A percentile compares a stretch with the other conserved stretches of the same genome.
Conservation (phyloP, 371 early-diverging fungal genomes). For the Zopfochytrium polystomum region DNA sequence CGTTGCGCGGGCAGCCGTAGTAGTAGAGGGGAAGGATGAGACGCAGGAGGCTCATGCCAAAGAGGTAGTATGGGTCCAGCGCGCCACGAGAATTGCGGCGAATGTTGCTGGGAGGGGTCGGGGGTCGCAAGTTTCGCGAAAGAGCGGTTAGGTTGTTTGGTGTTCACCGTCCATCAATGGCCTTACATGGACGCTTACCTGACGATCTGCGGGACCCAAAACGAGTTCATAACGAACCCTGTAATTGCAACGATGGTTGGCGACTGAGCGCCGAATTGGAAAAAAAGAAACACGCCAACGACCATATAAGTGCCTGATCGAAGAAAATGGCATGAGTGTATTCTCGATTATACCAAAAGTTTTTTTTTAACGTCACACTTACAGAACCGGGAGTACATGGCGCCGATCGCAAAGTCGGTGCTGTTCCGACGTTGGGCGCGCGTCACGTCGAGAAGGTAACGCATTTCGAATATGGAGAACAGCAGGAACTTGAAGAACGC, state of each 20-base stretch:
- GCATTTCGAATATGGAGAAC: slow-evolving; percentile 69
- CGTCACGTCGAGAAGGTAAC: slow-evolving; percentile 70
- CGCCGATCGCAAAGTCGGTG: slow-evolving; percentile 28
- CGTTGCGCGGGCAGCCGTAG: slow-evolving; percentile 60
- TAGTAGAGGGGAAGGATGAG: slow-evolving; percentile 65
- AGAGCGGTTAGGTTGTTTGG: not conserved
- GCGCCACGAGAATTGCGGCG: slow-evolving; percentile 21
- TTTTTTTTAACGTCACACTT: slow-evolving; percentile 24
- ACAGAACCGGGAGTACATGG: slow-evolving; percentile 59
- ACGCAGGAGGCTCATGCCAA: slow-evolving; percentile 62
- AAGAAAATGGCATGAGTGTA: not conserved
- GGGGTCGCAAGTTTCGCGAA: not conserved
- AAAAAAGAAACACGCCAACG: slow-evolving; percentile 62
- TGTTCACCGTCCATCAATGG: too few relatives aligned
- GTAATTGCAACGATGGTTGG: slow-evolving; percentile 48
- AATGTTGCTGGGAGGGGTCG: slow-evolving; percentile 19
- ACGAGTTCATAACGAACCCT: slow-evolving; percentile 62
- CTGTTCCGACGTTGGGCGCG: slow-evolving; percentile 65
- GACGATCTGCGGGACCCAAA: slow-evolving; percentile 78
- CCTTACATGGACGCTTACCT: slow-evolving; percentile 29
- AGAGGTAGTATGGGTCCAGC: slow-evolving; percentile 42
- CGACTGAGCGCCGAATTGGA: slow-evolving; percentile 59
- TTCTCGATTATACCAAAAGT: not conserved
- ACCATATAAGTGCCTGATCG: slow-evolving; percentile 56
- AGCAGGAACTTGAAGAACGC: slow-evolving; percentile 69